Conservation (phyloP, 1,139 yeast genomes). For the Yamadazyma jaroonii region DNA sequence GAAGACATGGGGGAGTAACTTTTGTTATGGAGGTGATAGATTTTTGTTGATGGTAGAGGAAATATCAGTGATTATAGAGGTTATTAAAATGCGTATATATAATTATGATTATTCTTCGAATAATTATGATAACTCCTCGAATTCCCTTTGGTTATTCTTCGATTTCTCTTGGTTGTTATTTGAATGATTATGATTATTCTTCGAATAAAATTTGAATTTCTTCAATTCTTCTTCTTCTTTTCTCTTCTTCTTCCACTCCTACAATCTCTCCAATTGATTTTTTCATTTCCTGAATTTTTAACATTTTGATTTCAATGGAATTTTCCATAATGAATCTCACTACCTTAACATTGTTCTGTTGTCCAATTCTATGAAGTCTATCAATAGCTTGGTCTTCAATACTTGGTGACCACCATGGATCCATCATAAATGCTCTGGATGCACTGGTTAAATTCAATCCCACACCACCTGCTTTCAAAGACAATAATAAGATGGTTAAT, state of each 20-base stretch:
- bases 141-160: too few relatives aligned
- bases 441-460: constrained; percentile 90
- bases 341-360: constrained; percentile 68
- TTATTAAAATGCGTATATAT: too few relatives aligned
- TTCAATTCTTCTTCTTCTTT: constrained; percentile 71
- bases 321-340: constrained; percentile 77
- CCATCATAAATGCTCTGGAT: constrained; percentile 86
- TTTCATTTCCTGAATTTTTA: constrained; percentile 82
- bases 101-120: too few relatives aligned
- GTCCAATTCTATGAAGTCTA: constrained; percentile 91
- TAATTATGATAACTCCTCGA: too few relatives aligned
- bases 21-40: neutral
- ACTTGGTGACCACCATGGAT: constrained; percentile 98
- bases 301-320: constrained; percentile 89
- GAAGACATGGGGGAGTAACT: constrained; percentile 1
- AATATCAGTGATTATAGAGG: too few relatives aligned
- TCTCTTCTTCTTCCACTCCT: constrained; percentile 74
- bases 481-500: constrained; percentile 61
- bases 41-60: too few relatives aligned
- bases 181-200: too few relatives aligned
- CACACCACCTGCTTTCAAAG: constrained; percentile 93
- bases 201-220: constrained; percentile 79
- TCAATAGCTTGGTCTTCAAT: constrained; percentile 95
- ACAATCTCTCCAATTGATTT: constrained; percentile 83
- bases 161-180: too few relatives aligned